Conservation (phyloP, 495 filamentous ascomycete genomes). For the Aspergillus panamensis region DNA sequence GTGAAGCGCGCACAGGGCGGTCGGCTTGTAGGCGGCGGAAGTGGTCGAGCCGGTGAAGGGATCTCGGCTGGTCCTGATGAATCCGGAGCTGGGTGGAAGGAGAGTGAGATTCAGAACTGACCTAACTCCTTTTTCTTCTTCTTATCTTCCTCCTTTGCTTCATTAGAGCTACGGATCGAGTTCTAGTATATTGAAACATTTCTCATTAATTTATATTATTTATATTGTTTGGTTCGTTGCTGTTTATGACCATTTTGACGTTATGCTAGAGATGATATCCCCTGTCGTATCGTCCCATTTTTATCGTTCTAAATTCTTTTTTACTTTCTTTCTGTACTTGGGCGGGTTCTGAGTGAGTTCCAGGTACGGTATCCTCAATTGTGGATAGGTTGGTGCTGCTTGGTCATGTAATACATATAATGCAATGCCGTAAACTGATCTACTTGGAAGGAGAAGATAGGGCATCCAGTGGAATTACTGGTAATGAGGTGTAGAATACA, state of each 20-base stretch:
- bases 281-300: neutral
- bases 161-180: neutral
- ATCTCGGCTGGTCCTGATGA: conserved; percentile 43
- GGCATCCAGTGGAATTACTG: neutral
- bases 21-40: conserved; percentile 56
- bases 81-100: conserved; percentile 47
- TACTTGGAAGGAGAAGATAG: neutral
- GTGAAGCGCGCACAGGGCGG: conserved; percentile 87
- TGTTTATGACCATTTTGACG: neutral
- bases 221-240: neutral
- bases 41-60: conserved; percentile 44
- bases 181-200: neutral
- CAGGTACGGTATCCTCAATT: neutral
- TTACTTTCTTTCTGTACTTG: neutral
- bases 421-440: neutral
- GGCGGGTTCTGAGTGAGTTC: neutral
- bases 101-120: conserved; percentile 50
- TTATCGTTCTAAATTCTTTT: neutral
- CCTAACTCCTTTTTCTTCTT: conserved; percentile 5
- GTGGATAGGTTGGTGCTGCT: neutral
- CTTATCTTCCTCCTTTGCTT: neutral
- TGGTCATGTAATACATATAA: neutral
- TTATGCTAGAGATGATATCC: conserved; percentile 13
- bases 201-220: neutral
- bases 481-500: neutral